These are phyloP conservation scores for Sporisorium graminicola DNA, from an alignment of 1,284 basidiomycete species.

Conservation along the genomic window DNA sequence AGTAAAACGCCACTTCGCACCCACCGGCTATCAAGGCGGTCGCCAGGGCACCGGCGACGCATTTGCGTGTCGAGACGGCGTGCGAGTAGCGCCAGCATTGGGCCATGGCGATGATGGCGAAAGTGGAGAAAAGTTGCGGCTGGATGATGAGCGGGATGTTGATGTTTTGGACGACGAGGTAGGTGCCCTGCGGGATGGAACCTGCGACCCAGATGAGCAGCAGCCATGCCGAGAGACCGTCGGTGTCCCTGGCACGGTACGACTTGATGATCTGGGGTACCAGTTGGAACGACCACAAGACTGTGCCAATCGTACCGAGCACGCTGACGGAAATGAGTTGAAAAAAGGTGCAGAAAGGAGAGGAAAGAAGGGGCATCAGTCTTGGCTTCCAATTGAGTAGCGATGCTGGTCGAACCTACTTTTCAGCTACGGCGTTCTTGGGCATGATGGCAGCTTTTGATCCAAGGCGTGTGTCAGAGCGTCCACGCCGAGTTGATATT, in stretches of 20 bases:
- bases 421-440: conserved; percentile 37
- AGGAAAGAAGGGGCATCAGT: not conserved
- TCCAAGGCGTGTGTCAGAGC: not conserved
- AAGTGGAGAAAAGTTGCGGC: conserved; percentile 79
- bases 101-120: conserved; percentile 74
- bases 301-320: conserved; percentile 70
- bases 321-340: conserved; percentile 15
- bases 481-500: not conserved
- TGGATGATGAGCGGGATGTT: conserved; percentile 80
- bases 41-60: conserved; percentile 70
- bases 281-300: conserved; percentile 80
- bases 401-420: conserved; percentile 18
- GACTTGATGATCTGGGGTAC: conserved; percentile 80
- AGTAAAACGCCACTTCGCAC: conserved; percentile 77
- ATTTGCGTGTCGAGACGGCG: conserved; percentile 68
- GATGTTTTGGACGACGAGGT: conserved; percentile 77
- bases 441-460: conserved; percentile 9
- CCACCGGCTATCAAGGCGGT: conserved; percentile 73
- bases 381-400: not conserved
- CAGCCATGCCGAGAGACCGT: conserved; percentile 79
- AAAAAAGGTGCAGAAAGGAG: no score
- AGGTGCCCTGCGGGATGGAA: conserved; percentile 78
- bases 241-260: conserved; percentile 79
- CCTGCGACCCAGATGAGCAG: conserved; percentile 80
- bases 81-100: conserved; percentile 78